Base-by-base conservation (phyloP, 768 basidiomycete genomes). In the Termitomyces eurrhizus region DNA sequence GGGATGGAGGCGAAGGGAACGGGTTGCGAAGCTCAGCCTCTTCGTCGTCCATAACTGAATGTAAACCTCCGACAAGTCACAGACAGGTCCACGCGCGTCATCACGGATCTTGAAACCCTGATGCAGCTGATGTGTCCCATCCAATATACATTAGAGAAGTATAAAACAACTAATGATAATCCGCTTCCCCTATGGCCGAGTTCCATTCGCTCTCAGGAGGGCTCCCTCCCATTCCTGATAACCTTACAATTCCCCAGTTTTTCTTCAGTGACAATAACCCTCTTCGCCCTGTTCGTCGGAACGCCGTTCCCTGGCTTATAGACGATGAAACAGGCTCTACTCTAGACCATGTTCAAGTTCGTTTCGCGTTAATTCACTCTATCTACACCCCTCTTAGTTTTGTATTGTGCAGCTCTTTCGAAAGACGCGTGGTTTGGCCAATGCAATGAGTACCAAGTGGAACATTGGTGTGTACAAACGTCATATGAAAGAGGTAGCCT, bases 1-100 rank as follows among this genome's bases (percentile, higher is more conserved):
- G 89, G 14, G 89, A 89, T 0, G 93, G 92, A 0, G 93, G 93
- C 5, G 90, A 90, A 29, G 94, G 94, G 70, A 95, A 96, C 11
- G 90, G 92, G 73, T 92, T 93, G 67, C 88, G 83, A 50, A 93
- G 78, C 66, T 92, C 90, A 58, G 86, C 80, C 58, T 88, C 87
- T 62, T 91, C 87, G 61, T 90, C 87, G 67, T 87, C 84, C 84
- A 87, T 87, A 63, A 58, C n/a, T 18, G 48, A 42, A 21, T 33
- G 4, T 32, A 36, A 59, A 21, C 11, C 41, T 18, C 41, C 18
- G 41, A 42, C 42, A 42, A 18, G 32, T 9, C 49, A 33, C 35
- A 21, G 21, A 21, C 21, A 21, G 21, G 21, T 21, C 21, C 21
- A 21, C 21, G 21, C 6, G 13, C 24, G 24, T 24, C 7, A 16